phyloP scores from a whole-genome alignment of 1,139 yeast species.

The Lodderomyces elongisporus region DNA sequence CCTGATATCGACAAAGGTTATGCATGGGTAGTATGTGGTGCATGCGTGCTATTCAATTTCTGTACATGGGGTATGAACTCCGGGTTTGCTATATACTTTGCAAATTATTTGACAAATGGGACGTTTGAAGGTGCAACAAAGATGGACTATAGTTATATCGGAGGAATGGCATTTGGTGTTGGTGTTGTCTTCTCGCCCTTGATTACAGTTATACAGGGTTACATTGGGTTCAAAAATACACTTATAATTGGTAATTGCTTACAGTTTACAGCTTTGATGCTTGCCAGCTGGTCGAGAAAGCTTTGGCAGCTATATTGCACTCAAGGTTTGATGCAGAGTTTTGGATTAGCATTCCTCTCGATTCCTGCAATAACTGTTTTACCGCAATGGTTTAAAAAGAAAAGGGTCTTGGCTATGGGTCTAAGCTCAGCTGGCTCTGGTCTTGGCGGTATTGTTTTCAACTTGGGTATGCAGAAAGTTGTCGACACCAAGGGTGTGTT shows the following conservation, averaged over 20 bases:
- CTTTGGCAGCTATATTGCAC: slow-evolving; percentile 50
- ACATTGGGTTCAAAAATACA: slow-evolving; percentile 34
- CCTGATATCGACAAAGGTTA: slow-evolving; percentile 38
- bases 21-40: slow-evolving; percentile 44
- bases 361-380: slow-evolving; percentile 37
- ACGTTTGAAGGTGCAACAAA: slow-evolving; percentile 39
- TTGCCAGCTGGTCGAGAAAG: slow-evolving; percentile 49
- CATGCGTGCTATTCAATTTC: slow-evolving; percentile 38
- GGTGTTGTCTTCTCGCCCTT: slow-evolving; percentile 34
- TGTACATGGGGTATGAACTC: slow-evolving; percentile 47
- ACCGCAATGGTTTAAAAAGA: slow-evolving; percentile 52
- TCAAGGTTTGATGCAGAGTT: slow-evolving; percentile 48
- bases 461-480: slow-evolving; percentile 33
- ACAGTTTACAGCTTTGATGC: slow-evolving; percentile 46
- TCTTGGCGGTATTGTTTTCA: slow-evolving; percentile 53
- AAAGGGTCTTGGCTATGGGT: slow-evolving; percentile 54
- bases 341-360: slow-evolving; percentile 44
- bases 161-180: slow-evolving; percentile 35
- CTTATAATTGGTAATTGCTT: slow-evolving; percentile 41
- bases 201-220: slow-evolving; percentile 35
- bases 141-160: slow-evolving; percentile 36
- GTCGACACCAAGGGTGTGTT: slow-evolving; percentile 22
- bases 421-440: slow-evolving; percentile 59
- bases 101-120: slow-evolving; percentile 34
- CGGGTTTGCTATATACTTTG: slow-evolving; percentile 50